Conservation (phyloP, 768 basidiomycete genomes). For the Mrakia frigida region DNA sequence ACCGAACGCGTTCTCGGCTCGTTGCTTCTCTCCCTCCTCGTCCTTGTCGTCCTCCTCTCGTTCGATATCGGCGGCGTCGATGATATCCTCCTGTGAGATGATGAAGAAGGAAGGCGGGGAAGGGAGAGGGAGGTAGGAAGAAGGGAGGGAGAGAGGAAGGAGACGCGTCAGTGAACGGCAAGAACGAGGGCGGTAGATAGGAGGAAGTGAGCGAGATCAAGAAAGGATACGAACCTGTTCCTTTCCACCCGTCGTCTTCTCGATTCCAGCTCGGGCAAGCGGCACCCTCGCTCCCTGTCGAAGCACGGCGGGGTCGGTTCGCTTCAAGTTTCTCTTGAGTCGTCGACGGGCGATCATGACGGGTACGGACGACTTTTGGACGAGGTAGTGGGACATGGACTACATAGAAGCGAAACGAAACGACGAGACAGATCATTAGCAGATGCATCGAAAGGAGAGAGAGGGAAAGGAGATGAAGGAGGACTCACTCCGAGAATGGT, state of each 20-base stretch:
- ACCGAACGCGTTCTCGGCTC: background rate
- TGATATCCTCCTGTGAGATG: background rate
- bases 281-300: slow-evolving; percentile 75
- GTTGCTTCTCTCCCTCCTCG: background rate
- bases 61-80: slow-evolving; percentile 19
- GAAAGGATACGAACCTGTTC: background rate
- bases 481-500: slow-evolving; percentile 71
- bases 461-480: background rate
- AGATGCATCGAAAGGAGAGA: background rate
- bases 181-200: background rate
- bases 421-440: too few relatives aligned
- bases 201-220: background rate
- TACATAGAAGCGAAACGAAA: background rate
- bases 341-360: slow-evolving; percentile 63
- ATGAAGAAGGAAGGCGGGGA: background rate
- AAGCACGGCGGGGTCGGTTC: slow-evolving; percentile 50
- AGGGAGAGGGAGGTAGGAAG: background rate
- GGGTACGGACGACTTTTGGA: slow-evolving; percentile 82
- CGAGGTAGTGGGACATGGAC: slow-evolving; percentile 75
- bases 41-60: slow-evolving; percentile 15
- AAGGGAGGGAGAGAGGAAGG: background rate
- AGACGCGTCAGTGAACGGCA: background rate
- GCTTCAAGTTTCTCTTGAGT: slow-evolving; percentile 56
- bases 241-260: slow-evolving; percentile 54
- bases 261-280: slow-evolving; percentile 77